A percentile compares a stretch with the other conserved stretches of the same genome.
Evolutionary conservation across 2,329 filamentous ascomycete species (phyloP).

Genomic region (Penicillium decumbens): DNA sequence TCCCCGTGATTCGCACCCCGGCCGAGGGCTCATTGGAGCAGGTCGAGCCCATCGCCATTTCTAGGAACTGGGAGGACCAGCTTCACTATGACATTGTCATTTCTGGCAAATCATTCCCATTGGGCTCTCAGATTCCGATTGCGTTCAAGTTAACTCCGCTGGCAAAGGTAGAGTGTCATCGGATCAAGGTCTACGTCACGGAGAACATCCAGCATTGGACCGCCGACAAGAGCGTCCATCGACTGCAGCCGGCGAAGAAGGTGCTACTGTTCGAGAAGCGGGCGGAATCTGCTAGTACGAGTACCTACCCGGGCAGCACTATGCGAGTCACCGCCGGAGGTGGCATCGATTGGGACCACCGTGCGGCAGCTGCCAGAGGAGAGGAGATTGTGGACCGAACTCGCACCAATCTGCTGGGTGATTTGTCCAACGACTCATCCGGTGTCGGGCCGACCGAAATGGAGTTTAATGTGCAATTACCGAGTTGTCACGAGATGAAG

Average conservation of each 20-base stretch:
- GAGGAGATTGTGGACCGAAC: slow-evolving; percentile 52
- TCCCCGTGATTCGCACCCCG: slow-evolving; percentile 77
- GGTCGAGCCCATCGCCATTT: slow-evolving; percentile 89
- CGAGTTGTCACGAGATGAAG: slow-evolving; percentile 78
- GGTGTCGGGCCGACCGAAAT: slow-evolving; percentile 87
- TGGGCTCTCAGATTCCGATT: slow-evolving; percentile 82
- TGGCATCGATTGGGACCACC: slow-evolving; percentile 64
- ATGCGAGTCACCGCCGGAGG: slow-evolving; percentile 75
- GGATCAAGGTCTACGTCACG: slow-evolving; percentile 85
- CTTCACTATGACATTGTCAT: slow-evolving; percentile 95
- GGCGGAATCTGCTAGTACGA: slow-evolving; percentile 70
- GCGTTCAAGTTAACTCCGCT: slow-evolving; percentile 90
- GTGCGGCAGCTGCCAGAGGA: slow-evolving; percentile 53
- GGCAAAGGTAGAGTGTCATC: slow-evolving; percentile 88
- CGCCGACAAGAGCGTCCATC: slow-evolving; percentile 75
- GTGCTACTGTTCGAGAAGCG: slow-evolving; percentile 83
- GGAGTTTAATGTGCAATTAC: slow-evolving; percentile 88
- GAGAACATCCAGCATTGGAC: slow-evolving; percentile 91
- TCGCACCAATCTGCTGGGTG: slow-evolving; percentile 70
- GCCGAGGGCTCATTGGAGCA: slow-evolving; percentile 85
- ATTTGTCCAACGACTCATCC: slow-evolving; percentile 66
- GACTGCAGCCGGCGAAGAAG: slow-evolving; percentile 78
- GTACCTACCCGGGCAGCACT: slow-evolving; percentile 68
- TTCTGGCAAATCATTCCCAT: slow-evolving; percentile 88
- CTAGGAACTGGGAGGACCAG: slow-evolving; percentile 89